Evolutionary conservation across 805 yeast species (phyloP).

Genomic region (Ogataea neopini): DNA sequence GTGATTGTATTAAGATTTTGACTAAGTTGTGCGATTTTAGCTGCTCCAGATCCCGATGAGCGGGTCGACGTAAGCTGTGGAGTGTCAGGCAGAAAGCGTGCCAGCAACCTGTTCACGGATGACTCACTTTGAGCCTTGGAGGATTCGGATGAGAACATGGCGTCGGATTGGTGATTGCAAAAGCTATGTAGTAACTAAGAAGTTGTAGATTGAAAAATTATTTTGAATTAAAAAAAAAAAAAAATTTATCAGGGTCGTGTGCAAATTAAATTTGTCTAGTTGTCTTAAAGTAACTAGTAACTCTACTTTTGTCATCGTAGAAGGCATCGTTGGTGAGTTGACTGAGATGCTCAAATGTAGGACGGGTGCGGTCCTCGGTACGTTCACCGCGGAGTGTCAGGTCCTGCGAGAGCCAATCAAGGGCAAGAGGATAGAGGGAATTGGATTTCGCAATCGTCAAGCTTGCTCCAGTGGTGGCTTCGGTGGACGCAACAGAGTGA

Average conservation of each 20-base stretch:
- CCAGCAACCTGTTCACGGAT: slow-evolving; percentile 30
- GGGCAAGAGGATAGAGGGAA: slow-evolving; percentile 71
- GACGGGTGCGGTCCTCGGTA: slow-evolving; percentile 46
- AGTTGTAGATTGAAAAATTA: neutral
- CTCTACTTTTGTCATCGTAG: slow-evolving; percentile 46
- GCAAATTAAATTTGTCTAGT: slow-evolving; percentile 39
- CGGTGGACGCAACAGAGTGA: slow-evolving; percentile 12
- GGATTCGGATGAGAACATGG: slow-evolving; percentile 1
- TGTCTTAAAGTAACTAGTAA: slow-evolving; percentile 50
- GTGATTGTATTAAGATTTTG: slow-evolving; percentile 17
- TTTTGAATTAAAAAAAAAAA: slow-evolving; percentile 2
- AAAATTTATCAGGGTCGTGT: slow-evolving; percentile 8
- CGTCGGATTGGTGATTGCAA: neutral
- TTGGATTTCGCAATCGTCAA: slow-evolving; percentile 45
- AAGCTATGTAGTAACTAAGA: neutral
- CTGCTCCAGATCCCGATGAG: slow-evolving; percentile 23
- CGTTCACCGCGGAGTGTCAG: slow-evolving; percentile 55
- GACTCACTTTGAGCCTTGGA: slow-evolving; percentile 20
- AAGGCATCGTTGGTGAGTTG: slow-evolving; percentile 40
- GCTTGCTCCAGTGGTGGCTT: slow-evolving; percentile 11
- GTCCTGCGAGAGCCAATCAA: slow-evolving; percentile 63
- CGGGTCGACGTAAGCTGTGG: slow-evolving; percentile 12
- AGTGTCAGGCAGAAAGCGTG: slow-evolving; percentile 26
- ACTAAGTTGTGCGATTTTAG: slow-evolving; percentile 27
- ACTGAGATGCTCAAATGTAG: slow-evolving; percentile 57